Base-by-base conservation (phyloP, 164 flowering plant genomes). In the Liriodendron chinense region DNA sequence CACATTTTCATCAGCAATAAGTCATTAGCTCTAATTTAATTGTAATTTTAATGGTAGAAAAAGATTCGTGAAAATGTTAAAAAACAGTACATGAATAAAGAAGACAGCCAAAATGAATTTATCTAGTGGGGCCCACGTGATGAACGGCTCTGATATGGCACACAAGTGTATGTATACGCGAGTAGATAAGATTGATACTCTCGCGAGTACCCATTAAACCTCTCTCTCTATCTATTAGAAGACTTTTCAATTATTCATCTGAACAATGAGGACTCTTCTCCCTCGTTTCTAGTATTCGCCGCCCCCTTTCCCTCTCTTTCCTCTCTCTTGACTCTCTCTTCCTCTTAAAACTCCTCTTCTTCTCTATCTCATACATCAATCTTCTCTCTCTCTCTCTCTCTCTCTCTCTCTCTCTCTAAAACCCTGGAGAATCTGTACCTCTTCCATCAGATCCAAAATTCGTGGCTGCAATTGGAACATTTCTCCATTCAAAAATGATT, bases 401-500 rank as follows among this genome's bases (percentile, higher is more conserved):
- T 16, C 18, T 12, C 59, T 12, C 18, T 53, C 59, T 16, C 59
- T 53, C 59, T 16, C 14, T 53, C 57, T 16, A 7, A n/a, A n/a
- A n/a, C n/a, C n/a, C n/a, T n/a, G n/a, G n/a, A n/a, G n/a, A n/a
- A 16, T 53, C 59, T 16, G 59, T 10, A 10, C 16, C 18, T 53
- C 59, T 53, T 53, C 13, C 59, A 53, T 2, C 18, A 53, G 20
- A 53, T 53, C 59, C 59, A 53, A 7, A 34, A 34, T 34, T 34
- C 43, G 43, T 34, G 43, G 59, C 59, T 53, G 59, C 59, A 16
- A 2, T 13, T 53, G 59, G 2, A 53, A 12, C 59, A 53, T 12
- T 53, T 53, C 59, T 53, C 16, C 20, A 3, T 12, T 13, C 28
- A 3, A 50, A 16, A 50, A 9, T 75, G 86, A 61, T 78, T 18